Conservation (phyloP, 1,139 yeast genomes). For the Saccharomyces hybrid region DNA sequence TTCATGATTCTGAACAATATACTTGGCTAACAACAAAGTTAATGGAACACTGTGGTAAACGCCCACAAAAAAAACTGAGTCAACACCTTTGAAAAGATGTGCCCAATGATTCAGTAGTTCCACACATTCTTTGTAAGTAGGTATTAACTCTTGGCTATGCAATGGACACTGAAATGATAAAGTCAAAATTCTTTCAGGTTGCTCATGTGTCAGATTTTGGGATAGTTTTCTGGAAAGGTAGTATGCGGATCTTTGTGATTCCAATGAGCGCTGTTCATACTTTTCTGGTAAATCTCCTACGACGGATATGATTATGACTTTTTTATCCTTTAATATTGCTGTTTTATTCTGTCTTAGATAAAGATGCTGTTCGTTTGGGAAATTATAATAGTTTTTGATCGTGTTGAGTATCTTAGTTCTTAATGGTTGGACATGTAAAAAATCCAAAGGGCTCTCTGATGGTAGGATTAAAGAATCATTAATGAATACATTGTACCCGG, state of each 20-base stretch:
- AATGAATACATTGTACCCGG: constrained; percentile 18
- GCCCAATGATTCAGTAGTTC: constrained; percentile 24
- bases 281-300: constrained; percentile 30
- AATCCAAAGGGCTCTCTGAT: constrained; percentile 21
- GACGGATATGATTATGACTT: constrained; percentile 24
- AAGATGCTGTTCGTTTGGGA: constrained; percentile 27
- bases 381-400: constrained; percentile 29
- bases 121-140: constrained; percentile 19
- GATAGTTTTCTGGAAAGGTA: constrained; percentile 24
- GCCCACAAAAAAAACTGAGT: constrained; percentile 24
- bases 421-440: constrained; percentile 25
- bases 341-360: constrained; percentile 18
- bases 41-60: constrained; percentile 31
- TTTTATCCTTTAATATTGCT: constrained; percentile 14
- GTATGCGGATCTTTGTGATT: constrained; percentile 23
- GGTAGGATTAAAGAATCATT: constrained; percentile 29
- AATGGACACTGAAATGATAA: constrained; percentile 28
- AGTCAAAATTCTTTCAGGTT: constrained; percentile 15
- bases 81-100: constrained; percentile 20
- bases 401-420: constrained; percentile 26
- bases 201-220: constrained; percentile 16
- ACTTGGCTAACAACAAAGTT: constrained; percentile 17
- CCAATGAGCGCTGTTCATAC: constrained; percentile 26
- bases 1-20: constrained; percentile 16
- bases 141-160: constrained; percentile 16